Percentiles rank a stretch among this genome's conserved stretches.
Conservation (phyloP, 805 yeast species). For the Candida berthetii region DNA sequence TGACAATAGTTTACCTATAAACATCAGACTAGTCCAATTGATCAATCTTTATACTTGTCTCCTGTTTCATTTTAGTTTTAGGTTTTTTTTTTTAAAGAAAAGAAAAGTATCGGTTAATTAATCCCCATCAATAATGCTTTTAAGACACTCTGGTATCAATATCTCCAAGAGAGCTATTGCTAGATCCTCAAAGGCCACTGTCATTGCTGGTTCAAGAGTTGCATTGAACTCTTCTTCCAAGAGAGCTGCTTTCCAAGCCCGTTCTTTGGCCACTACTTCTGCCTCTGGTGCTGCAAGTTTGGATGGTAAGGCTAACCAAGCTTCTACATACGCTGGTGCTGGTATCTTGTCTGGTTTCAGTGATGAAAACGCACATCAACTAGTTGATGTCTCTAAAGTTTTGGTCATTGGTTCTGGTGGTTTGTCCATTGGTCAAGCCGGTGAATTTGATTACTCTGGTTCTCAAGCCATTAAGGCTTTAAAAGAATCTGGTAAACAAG, state of each 20-base stretch:
- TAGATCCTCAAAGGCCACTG: constrained; percentile 1
- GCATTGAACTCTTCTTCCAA: background rate
- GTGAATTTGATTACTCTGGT: constrained; percentile 96
- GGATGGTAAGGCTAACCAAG: constrained; percentile 6
- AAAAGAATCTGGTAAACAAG: constrained; percentile 79
- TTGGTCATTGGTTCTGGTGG: constrained; percentile 97
- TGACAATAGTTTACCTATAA: too few relatives aligned
- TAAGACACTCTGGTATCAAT: constrained; percentile 20
- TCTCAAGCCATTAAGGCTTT: constrained; percentile 97
- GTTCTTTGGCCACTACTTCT: constrained; percentile 13
- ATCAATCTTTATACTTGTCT: too few relatives aligned
- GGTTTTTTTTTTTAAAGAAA: too few relatives aligned
- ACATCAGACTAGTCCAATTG: too few relatives aligned
- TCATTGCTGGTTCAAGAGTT: constrained; percentile 8
- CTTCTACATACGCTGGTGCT: constrained; percentile 51
- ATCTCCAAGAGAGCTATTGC: constrained; percentile 14
- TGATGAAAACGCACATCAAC: constrained; percentile 53
- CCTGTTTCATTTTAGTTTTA: too few relatives aligned
- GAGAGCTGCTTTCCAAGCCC: constrained; percentile 1
- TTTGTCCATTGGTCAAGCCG: constrained; percentile 95
- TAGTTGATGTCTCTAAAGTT: constrained; percentile 84
- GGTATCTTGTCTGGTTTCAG: constrained; percentile 49
- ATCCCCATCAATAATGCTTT: constrained; percentile 4
- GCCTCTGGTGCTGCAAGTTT: constrained; percentile 8
- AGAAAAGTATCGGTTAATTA: too few relatives aligned